Evolutionary conservation across 2,329 filamentous ascomycete genomes (phyloP), one percentile per base, ranked within the genome.

Genomic region (Xylaria polymorpha): DNA sequence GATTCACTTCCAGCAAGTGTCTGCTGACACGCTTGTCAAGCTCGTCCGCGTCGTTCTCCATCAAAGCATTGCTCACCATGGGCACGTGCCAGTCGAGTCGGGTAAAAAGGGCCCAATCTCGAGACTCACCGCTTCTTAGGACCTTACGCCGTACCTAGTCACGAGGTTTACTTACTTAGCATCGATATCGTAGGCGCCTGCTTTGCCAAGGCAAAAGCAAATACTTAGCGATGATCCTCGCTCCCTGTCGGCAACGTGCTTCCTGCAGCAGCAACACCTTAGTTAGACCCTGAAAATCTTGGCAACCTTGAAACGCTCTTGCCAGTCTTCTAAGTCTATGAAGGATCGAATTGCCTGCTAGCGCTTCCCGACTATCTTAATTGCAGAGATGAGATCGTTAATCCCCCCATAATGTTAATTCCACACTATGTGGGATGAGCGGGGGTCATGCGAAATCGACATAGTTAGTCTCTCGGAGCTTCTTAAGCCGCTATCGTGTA

Each of bases 201-300:
- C 61, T 61, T 59, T 70, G 65, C 65, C 68, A 70, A 70, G 65
- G 37, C 59, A 32, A 32, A 62, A 66, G 20, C 43, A 63, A 60
- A 67, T 18, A 53, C 25, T 12, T 39, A 41, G 59, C 41, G 44
- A 60, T 55, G 67, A 66, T 69, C 63, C 44, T 59, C 37, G 6
- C 41, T 35, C 46, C 48, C 25, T 48, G 53, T 60, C 62, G 46
- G 58, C 50, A 67, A 67, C 59, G 56, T 70, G 61, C 64, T 50
- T 46, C 44, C 35, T 64, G 64, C 56, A 68, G 64, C 37, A 39
- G 37, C 48, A 59, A 48, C 25, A 29, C 25, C 25, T 29, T 4
- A 29, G 32, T 61, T 58, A 59, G 68, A 70, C 68, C 68, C 68
- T 68, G 68, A 64, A 29, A 67, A 50, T 61, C 68, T 70, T 70